Conservation (phyloP, 257 asterid genomes). For the Mitragyna speciosa region DNA sequence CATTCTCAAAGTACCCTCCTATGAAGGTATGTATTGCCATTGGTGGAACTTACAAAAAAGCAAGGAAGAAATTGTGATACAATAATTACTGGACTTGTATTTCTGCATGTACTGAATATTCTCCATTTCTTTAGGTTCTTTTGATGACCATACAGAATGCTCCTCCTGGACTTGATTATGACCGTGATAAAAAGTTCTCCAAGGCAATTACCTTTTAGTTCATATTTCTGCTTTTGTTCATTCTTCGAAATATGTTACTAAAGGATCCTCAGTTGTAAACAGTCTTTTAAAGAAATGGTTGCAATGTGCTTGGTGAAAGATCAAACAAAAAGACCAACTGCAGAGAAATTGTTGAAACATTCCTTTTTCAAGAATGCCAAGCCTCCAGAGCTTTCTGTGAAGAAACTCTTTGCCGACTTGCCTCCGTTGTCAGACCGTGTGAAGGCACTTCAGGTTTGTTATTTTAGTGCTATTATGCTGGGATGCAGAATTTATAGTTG, state of each 20-base stretch:
- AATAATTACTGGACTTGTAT: slow-evolving; percentile 11
- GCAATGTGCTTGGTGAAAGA: slow-evolving; percentile 99
- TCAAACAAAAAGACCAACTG: slow-evolving; percentile 96
- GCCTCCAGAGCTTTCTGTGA: slow-evolving; percentile 90
- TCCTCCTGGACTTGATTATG: slow-evolving; percentile 99
- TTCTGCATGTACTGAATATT: slow-evolving; percentile 9
- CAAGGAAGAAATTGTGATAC: neutral
- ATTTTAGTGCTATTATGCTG: slow-evolving; percentile 14
- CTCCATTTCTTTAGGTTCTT: slow-evolving; percentile 59
- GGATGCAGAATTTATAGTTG: slow-evolving; percentile 15
- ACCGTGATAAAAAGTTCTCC: slow-evolving; percentile 96
- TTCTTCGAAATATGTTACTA: slow-evolving; percentile 23
- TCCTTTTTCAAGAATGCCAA: slow-evolving; percentile 86
- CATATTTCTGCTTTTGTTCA: neutral
- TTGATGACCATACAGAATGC: slow-evolving; percentile 98
- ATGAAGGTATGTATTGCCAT: slow-evolving; percentile 70
- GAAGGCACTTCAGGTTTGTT: slow-evolving; percentile 84
- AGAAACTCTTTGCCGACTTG: slow-evolving; percentile 78
- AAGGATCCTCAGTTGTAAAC: slow-evolving; percentile 33
- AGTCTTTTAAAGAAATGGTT: slow-evolving; percentile 99
- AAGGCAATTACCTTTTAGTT: slow-evolving; percentile 51
- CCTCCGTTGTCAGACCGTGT: slow-evolving; percentile 95
- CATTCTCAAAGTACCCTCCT: slow-evolving; percentile 99
- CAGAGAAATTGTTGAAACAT: slow-evolving; percentile 89
- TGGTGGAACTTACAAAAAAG: slow-evolving; percentile 6